These are phyloP conservation scores for Aegle marmelos DNA, from an alignment of 345 rosid genomes.

Conservation along the genomic window DNA sequence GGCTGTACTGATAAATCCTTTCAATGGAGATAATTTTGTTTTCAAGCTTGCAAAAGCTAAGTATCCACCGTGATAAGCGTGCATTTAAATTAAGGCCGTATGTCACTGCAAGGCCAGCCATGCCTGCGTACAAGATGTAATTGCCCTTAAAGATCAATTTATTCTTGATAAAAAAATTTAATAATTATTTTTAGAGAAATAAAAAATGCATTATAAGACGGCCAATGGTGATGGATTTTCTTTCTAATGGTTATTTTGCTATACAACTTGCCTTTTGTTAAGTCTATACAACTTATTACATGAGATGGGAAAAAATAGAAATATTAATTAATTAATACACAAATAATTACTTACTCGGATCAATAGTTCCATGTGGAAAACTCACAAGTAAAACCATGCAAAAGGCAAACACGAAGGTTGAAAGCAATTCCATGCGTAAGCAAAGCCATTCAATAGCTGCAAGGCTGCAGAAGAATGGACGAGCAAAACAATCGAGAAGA, in stretches of 20 bases:
- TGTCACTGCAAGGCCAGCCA: conserved; percentile 99
- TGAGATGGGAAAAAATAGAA: background rate
- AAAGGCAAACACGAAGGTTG: conserved; percentile 93
- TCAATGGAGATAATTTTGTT: conserved; percentile 96
- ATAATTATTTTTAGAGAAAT: background rate
- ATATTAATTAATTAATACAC: background rate
- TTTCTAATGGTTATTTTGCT: background rate
- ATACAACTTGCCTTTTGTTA: conserved; percentile 4
- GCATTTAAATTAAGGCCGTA: conserved; percentile 98
- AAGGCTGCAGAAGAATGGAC: conserved; percentile 96
- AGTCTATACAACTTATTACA: background rate
- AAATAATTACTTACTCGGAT: conserved; percentile 74
- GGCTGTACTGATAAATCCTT: conserved; percentile 96
- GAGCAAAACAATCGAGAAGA: conserved; percentile 98
- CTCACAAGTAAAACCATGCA: conserved; percentile 98
- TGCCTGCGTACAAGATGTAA: conserved; percentile 54
- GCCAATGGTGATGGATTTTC: background rate
- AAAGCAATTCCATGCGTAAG: conserved; percentile 95
- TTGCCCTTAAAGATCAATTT: conserved; percentile 14
- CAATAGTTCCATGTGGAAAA: conserved; percentile 92
- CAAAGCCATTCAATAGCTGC: conserved; percentile 99
- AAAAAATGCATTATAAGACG: background rate
- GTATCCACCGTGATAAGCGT: conserved; percentile 96
- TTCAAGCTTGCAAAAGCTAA: conserved; percentile 99
- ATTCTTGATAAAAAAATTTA: background rate